Conservation (phyloP, 768 basidiomycete genomes). For the Rubroboletus satanas region DNA sequence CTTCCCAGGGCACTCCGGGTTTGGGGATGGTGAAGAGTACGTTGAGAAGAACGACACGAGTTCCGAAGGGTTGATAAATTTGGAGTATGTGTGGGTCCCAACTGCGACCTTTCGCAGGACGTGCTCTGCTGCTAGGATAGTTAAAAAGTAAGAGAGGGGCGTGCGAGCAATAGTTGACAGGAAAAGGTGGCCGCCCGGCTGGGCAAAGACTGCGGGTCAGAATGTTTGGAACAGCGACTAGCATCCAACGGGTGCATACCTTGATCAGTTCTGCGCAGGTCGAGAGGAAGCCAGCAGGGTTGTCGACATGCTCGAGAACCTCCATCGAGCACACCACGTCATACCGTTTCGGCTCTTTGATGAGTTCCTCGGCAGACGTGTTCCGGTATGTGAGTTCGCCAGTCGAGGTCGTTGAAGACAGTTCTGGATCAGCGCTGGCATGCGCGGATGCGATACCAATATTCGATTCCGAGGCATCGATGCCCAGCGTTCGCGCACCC, state of each 20-base stretch:
- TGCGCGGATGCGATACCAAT: conserved; percentile 82
- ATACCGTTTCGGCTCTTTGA: conserved; percentile 61
- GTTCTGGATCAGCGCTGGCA: conserved; percentile 68
- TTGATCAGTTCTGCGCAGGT: conserved; percentile 84
- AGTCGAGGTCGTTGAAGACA: conserved; percentile 34
- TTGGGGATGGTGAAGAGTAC: conserved; percentile 36
- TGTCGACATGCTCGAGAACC: conserved; percentile 95
- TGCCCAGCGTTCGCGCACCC: conserved; percentile 83
- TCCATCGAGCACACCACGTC: conserved; percentile 98
- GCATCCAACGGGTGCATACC: conserved; percentile 40
- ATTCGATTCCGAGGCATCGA: conserved; percentile 89
- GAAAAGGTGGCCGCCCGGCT: conserved; percentile 97
- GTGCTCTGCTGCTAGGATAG: conserved; percentile 78
- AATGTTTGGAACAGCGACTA: too few relatives aligned
- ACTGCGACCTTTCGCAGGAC: conserved; percentile 72
- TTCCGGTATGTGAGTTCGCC: conserved; percentile 61
- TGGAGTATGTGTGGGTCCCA: conserved; percentile 90
- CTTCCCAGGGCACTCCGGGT: conserved; percentile 12
- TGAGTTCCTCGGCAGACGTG: conserved; percentile 69
- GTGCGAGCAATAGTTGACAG: conserved; percentile 93
- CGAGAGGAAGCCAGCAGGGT: conserved; percentile 78
- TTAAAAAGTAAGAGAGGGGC: conserved; percentile 64
- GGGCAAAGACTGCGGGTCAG: conserved; percentile 10
- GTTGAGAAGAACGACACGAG: conserved; percentile 76
- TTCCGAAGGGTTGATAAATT: conserved; percentile 86